A percentile compares a stretch with the other conserved stretches of the same genome.
Evolutionary conservation across 148 eudicot genomes (phyloP).

Genomic region (Dianthus caryophyllus): DNA sequence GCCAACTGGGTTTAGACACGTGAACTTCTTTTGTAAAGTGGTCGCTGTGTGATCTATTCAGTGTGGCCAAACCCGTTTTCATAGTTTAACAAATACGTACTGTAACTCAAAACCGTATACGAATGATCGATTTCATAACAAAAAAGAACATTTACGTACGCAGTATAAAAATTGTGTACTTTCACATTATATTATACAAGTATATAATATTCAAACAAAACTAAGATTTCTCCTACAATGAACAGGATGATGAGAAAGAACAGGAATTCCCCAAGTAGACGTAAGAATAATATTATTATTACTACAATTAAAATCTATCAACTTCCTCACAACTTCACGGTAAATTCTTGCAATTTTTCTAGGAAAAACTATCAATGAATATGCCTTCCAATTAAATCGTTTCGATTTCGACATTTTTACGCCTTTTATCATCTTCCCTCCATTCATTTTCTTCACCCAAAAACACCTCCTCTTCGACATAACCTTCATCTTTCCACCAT

Average conservation of each 20-base stretch:
- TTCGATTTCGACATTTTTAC: constrained; percentile 26
- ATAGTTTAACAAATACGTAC: no score
- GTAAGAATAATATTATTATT: constrained; percentile 24
- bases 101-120: no score
- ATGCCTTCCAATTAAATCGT: constrained; percentile 22
- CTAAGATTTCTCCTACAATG: constrained; percentile 3
- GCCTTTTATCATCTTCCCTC: constrained; percentile 25
- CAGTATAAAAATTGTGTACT: no score
- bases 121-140: no score
- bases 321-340: constrained; percentile 22
- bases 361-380: constrained; percentile 26
- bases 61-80: no score
- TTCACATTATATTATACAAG: background rate
- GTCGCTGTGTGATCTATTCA: no score
- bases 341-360: constrained; percentile 28
- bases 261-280: constrained; percentile 35
- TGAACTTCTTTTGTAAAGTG: no score
- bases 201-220: constrained; percentile 1
- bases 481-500: background rate
- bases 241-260: constrained; percentile 26
- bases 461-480: constrained; percentile 22
- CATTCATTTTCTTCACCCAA: constrained; percentile 32
- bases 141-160: no score
- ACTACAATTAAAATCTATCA: constrained; percentile 29
- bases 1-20: no score